These are phyloP conservation scores for Vigna angularis DNA, from an alignment of 306 rosid genomes.

Conservation along the genomic window DNA sequence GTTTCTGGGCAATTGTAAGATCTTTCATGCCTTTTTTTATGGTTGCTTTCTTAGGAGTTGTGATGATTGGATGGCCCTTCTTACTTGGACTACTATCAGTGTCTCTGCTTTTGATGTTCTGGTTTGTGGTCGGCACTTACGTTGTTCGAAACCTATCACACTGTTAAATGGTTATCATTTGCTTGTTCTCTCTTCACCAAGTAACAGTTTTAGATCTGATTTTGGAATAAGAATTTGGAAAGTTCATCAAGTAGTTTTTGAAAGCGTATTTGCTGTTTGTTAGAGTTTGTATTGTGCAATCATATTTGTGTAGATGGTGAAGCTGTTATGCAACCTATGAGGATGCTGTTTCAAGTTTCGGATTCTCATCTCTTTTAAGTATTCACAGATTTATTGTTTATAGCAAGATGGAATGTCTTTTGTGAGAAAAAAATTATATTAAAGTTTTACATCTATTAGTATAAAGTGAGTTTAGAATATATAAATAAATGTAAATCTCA, in stretches of 20 bases:
- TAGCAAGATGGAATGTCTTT: too few relatives aligned
- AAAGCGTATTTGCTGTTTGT: slow-evolving; percentile 12
- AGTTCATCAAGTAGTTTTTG: slow-evolving; percentile 8
- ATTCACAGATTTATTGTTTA: too few relatives aligned
- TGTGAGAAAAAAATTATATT: too few relatives aligned
- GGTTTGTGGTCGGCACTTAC: slow-evolving; percentile 79
- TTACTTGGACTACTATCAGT: slow-evolving; percentile 64
- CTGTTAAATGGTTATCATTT: slow-evolving; percentile 52
- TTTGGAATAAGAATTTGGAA: slow-evolving; percentile 29
- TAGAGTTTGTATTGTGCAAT: neutral
- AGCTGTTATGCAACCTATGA: neutral
- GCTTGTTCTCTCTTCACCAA: slow-evolving; percentile 14
- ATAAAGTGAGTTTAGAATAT: too few relatives aligned
- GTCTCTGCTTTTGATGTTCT: slow-evolving; percentile 72
- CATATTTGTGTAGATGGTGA: neutral
- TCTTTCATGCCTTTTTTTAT: slow-evolving; percentile 80
- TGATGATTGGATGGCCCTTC: slow-evolving; percentile 85
- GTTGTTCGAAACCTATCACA: slow-evolving; percentile 62
- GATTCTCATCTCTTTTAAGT: too few relatives aligned
- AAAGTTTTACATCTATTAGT: too few relatives aligned
- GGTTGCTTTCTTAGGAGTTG: slow-evolving; percentile 72
- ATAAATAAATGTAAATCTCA: too few relatives aligned
- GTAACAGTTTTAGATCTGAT: slow-evolving; percentile 2
- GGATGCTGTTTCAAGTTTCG: neutral
- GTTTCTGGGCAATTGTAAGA: slow-evolving; percentile 63